Conservation (phyloP, 179 eudicot genomes). For the Pouteria campechiana region DNA sequence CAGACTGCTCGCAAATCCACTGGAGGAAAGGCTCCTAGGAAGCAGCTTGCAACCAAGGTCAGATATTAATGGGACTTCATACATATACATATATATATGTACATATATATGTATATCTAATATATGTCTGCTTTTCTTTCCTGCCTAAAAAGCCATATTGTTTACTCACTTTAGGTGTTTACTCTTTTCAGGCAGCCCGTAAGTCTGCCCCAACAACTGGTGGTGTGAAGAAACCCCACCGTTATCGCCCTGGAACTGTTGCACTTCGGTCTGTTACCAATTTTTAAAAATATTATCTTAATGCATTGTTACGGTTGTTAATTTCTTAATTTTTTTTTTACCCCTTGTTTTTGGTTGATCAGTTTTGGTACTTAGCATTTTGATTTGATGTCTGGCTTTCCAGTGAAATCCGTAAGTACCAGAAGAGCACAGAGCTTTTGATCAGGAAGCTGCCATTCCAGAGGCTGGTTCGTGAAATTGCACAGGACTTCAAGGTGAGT, state of each 20-base stretch:
- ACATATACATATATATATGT: background rate
- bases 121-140: background rate
- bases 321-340: background rate
- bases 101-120: background rate
- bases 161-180: background rate
- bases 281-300: too few relatives aligned
- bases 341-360: background rate
- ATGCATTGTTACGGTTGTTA: too few relatives aligned
- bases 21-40: slow-evolving; percentile 85
- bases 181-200: slow-evolving; percentile 42
- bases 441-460: slow-evolving; percentile 96
- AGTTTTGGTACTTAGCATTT: background rate
- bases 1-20: slow-evolving; percentile 84
- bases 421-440: slow-evolving; percentile 90
- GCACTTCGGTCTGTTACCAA: slow-evolving; percentile 60
- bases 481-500: slow-evolving; percentile 75
- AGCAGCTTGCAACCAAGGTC: slow-evolving; percentile 75
- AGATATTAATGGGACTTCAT: too few relatives aligned
- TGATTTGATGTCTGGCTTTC: background rate
- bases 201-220: slow-evolving; percentile 90
- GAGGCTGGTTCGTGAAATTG: slow-evolving; percentile 98
- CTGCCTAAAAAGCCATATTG: background rate
- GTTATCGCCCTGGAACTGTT: slow-evolving; percentile 77
- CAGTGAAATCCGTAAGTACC: slow-evolving; percentile 98
- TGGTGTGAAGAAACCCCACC: slow-evolving; percentile 83